A percentile compares a stretch with the other conserved stretches of the same genome.
phyloP scores from a whole-genome alignment of 371 early-diverging fungal species.

The Thermomucor indicae-seudaticae region DNA sequence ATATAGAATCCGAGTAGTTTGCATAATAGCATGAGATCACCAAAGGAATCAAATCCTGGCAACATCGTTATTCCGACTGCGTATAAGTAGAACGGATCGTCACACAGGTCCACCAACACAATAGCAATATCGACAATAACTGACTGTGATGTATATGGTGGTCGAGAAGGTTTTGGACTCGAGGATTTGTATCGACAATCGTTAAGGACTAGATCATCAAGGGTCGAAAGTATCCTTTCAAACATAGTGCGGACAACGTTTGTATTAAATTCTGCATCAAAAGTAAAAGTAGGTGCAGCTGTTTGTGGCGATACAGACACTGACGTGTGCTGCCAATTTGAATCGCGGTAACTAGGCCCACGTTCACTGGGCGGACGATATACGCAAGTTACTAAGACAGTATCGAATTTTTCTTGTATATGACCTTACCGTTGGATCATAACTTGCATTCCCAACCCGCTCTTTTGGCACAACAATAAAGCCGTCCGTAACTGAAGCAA shows the following conservation, averaged over 20 bases:
- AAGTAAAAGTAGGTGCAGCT: too few relatives aligned
- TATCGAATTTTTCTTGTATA: background rate
- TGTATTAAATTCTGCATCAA: too few relatives aligned
- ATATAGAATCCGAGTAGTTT: slow-evolving; percentile 32
- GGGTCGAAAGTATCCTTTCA: slow-evolving; percentile 29
- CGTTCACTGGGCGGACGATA: too few relatives aligned
- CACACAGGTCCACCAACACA: slow-evolving; percentile 24
- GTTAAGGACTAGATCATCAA: slow-evolving; percentile 51
- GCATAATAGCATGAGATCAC: slow-evolving; percentile 25
- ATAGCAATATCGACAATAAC: slow-evolving; percentile 49
- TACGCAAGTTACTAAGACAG: background rate
- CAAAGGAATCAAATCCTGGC: slow-evolving; percentile 42
- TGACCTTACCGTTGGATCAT: slow-evolving; percentile 22
- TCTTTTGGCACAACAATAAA: slow-evolving; percentile 23
- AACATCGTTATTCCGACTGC: slow-evolving; percentile 31
- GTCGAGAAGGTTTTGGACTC: slow-evolving; percentile 53
- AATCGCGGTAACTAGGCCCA: too few relatives aligned
- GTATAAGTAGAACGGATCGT: slow-evolving; percentile 26
- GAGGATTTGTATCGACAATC: slow-evolving; percentile 52
- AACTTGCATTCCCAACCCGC: slow-evolving; percentile 22
- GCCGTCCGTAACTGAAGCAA: slow-evolving; percentile 39
- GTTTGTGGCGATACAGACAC: background rate
- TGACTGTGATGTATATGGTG: slow-evolving; percentile 50
- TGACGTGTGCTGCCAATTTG: background rate
- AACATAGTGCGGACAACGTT: slow-evolving; percentile 23